Evolutionary conservation across 2,329 filamentous ascomycete species (phyloP).

Genomic region (Corinectria fuckeliana): DNA sequence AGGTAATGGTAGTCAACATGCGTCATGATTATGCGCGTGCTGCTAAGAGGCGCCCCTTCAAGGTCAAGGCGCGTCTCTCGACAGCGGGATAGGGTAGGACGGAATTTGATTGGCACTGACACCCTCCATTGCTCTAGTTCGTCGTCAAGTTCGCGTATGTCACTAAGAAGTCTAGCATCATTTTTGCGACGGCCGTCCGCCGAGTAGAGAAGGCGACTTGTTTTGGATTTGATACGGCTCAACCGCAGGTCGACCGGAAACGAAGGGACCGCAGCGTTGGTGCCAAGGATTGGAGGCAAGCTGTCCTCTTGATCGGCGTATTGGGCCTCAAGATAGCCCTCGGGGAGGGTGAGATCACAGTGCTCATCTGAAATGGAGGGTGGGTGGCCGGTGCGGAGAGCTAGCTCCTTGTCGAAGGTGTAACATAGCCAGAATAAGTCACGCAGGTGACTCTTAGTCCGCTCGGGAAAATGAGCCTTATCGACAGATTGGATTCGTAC

Average conservation of each 20-base stretch:
- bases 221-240: slow-evolving; percentile 57
- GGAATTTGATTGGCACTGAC: slow-evolving; percentile 50
- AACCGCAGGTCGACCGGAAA: slow-evolving; percentile 54
- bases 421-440: slow-evolving; percentile 61
- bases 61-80: neutral
- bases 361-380: slow-evolving; percentile 41
- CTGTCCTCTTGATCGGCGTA: neutral
- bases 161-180: slow-evolving; percentile 58
- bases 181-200: slow-evolving; percentile 54
- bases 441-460: slow-evolving; percentile 42
- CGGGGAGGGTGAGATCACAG: slow-evolving; percentile 42
- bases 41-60: slow-evolving; percentile 17
- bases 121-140: slow-evolving; percentile 60
- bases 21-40: slow-evolving; percentile 54
- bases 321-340: slow-evolving; percentile 27
- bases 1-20: slow-evolving; percentile 61
- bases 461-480: slow-evolving; percentile 22
- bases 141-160: slow-evolving; percentile 61
- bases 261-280: slow-evolving; percentile 35
- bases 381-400: slow-evolving; percentile 57
- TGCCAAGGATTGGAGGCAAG: neutral
- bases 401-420: slow-evolving; percentile 58
- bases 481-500: neutral
- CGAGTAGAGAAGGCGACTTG: slow-evolving; percentile 55
- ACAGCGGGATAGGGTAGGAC: slow-evolving; percentile 53